Evolutionary conservation across 2,329 filamentous ascomycete species (phyloP).

Genomic region (Neonectria coccinea): DNA sequence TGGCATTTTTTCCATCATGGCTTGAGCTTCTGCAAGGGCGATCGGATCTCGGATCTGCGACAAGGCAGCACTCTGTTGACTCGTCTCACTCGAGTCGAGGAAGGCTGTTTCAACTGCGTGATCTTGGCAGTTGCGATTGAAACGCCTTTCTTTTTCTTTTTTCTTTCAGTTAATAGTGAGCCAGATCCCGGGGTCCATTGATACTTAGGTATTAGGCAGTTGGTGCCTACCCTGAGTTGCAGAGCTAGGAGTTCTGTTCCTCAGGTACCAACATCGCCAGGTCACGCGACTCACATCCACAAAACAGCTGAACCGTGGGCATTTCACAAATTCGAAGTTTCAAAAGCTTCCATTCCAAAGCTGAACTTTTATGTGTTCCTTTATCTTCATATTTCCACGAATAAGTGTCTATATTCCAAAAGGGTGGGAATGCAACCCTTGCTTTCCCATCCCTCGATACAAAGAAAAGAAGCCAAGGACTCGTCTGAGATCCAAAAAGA

Average conservation of each 20-base stretch:
- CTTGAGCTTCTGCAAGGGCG: slow-evolving; percentile 10
- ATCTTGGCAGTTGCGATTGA: neutral
- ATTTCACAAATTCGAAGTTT: neutral
- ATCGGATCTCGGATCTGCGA: slow-evolving; percentile 10
- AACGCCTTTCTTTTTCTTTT: neutral
- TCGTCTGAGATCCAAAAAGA: neutral
- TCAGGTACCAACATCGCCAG: slow-evolving; percentile 1
- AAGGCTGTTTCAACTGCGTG: neutral
- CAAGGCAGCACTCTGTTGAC: neutral
- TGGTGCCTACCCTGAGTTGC: neutral
- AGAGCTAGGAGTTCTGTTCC: neutral
- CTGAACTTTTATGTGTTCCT: neutral
- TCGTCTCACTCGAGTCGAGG: neutral
- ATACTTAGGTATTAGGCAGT: neutral
- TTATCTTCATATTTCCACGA: neutral
- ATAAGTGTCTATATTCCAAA: neutral
- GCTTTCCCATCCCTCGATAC: neutral
- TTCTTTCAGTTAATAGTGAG: neutral
- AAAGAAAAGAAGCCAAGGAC: neutral
- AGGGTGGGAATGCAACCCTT: neutral
- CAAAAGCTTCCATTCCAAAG: neutral
- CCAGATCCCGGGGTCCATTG: neutral
- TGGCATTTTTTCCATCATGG: neutral
- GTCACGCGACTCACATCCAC: slow-evolving; percentile 1
- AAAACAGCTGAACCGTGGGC: neutral